A percentile compares a stretch with the other conserved stretches of the same genome.
Conservation (phyloP, 768 basidiomycete species). For the Fistulinella prunicolor region DNA sequence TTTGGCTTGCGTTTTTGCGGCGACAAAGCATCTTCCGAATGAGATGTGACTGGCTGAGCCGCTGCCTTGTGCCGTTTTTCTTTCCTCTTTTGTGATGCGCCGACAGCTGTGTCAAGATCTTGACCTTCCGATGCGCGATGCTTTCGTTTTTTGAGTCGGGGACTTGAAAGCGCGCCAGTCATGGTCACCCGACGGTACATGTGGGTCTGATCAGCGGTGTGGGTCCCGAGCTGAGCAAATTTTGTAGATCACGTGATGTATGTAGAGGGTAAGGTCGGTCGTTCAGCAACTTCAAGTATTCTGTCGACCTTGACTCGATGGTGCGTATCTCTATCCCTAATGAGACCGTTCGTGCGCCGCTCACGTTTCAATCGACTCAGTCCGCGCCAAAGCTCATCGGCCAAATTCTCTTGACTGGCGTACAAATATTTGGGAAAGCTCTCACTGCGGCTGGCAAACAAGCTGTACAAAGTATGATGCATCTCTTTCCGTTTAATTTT, state of each 20-base stretch:
- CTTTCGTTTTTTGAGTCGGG: constrained; percentile 52
- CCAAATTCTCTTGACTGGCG: constrained; percentile 75
- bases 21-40: constrained; percentile 7
- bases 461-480: constrained; percentile 81
- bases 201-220: no score
- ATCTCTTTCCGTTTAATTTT: background rate
- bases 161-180: constrained; percentile 6
- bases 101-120: constrained; percentile 11
- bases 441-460: constrained; percentile 87
- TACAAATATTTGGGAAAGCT: constrained; percentile 87
- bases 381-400: constrained; percentile 76
- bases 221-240: constrained; percentile 9
- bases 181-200: background rate
- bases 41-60: background rate
- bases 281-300: background rate
- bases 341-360: background rate
- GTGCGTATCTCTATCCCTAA: constrained; percentile 14
- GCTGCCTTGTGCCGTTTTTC: constrained; percentile 33
- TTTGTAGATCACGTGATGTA: constrained; percentile 22
- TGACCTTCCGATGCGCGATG: constrained; percentile 27
- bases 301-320: constrained; percentile 16
- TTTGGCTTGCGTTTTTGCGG: constrained; percentile 22
- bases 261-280: background rate
- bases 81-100: constrained; percentile 36
- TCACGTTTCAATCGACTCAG: constrained; percentile 40